A percentile compares a stretch with the other conserved stretches of the same genome.
Conservation (phyloP, 2,329 filamentous ascomycete genomes). For the Fusarium kyushuense region DNA sequence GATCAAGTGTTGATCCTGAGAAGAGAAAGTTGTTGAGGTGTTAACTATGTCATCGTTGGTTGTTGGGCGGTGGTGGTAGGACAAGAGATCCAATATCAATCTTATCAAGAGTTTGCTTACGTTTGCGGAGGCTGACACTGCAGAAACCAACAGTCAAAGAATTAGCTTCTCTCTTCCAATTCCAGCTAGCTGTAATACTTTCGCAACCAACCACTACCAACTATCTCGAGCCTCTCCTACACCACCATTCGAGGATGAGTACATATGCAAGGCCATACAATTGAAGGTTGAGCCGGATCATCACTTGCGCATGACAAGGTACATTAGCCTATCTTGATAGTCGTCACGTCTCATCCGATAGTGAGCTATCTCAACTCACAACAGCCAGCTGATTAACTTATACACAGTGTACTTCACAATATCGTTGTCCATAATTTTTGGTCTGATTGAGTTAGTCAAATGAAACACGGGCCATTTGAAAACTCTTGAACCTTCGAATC, state of each 20-base stretch:
- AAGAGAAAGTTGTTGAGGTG: neutral
- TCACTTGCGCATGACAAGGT: constrained; percentile 17
- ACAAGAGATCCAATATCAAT: constrained; percentile 18
- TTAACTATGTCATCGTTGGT: neutral
- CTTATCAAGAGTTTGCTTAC: constrained; percentile 30
- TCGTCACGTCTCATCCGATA: constrained; percentile 9
- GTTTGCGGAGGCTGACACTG: constrained; percentile 20
- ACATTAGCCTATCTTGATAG: constrained; percentile 31
- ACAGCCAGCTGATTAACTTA: constrained; percentile 6
- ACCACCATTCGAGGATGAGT: constrained; percentile 20
- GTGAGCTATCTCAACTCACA: constrained; percentile 19
- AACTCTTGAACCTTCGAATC: neutral
- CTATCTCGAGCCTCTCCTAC: constrained; percentile 22
- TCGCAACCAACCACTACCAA: constrained; percentile 15
- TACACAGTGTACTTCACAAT: constrained; percentile 9
- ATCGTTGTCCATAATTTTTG: neutral
- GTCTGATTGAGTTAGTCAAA: neutral
- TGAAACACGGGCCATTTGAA: constrained; percentile 6
- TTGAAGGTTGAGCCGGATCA: constrained; percentile 19
- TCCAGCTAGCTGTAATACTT: constrained; percentile 4
- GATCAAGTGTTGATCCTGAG: neutral
- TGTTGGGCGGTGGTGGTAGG: neutral
- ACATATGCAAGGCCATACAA: constrained; percentile 15
- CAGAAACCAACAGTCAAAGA: constrained; percentile 22
- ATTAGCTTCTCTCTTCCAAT: constrained; percentile 9